Evolutionary conservation across 352 stramenopile species (phyloP), one percentile per base, ranked within the genome.

Genomic region (Phytopythium helicoides): DNA sequence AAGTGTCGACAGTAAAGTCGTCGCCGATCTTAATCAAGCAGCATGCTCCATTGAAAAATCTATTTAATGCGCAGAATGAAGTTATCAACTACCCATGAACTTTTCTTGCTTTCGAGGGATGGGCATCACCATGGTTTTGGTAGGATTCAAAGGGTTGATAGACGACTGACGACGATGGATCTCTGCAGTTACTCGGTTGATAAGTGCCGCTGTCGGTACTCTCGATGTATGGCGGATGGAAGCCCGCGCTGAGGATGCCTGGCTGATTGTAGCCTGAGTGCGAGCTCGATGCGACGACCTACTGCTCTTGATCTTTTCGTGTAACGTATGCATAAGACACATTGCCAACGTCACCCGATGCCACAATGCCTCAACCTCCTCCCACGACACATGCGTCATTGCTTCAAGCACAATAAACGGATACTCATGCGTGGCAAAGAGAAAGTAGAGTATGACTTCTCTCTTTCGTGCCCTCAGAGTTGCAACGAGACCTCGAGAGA

Each of bases 401-500:
- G 28, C 28, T 8, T 68, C 40, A 10, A 73, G 41, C 34, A 69
- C 11, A 14, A 64, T 62, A 53, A 74, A 78, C 14, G 56, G 51
- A 33, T 72, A 70, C 52, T 77, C 57, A 50, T 71, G 62, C 46
- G 62, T 59, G 21, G 55, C 45, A 37, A 78, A 74, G 16, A 74
- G 46, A 21, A 72, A 16, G 47, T 78, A 58, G 28, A 55, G 62
- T 26, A 59, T 37, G 8, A 74, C 10, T 39, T 74, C 68, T 36
- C 49, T 41, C 35, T 53, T 62, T 42, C 66, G 54, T 15, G 68
- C 51, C 16, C 49, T 40, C 1, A 48, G 11, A 3, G 41, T 48
- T 16, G 45, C 34, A n/a, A 41, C 23, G 26, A 64, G 21, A 1
- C 60, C 56, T 7, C 53, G 23, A 14, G 44, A 60, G 39, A 65